Evolutionary conservation across 768 basidiomycete species (phyloP).

Genomic region (Pleurotus eryngii): DNA sequence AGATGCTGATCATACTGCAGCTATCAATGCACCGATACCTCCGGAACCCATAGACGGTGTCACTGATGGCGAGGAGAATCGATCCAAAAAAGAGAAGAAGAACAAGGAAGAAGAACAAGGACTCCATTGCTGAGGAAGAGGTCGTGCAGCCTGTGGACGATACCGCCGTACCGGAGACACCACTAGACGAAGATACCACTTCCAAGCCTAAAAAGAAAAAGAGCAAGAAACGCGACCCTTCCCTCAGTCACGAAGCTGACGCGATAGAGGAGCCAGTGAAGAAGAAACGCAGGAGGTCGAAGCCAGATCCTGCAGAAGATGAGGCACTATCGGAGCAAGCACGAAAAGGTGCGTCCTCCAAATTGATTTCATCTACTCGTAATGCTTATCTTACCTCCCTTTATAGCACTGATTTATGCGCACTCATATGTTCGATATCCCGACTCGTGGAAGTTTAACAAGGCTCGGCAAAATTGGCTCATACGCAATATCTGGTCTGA

Average conservation of each 20-base stretch:
- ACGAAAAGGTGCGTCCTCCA: constrained; percentile 33
- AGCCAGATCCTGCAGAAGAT: constrained; percentile 41
- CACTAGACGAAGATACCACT: background rate
- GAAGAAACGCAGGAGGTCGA: constrained; percentile 34
- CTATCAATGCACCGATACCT: too few species aligned
- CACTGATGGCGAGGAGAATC: background rate
- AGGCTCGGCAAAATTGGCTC: constrained; percentile 73
- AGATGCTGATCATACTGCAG: background rate
- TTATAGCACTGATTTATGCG: constrained; percentile 47
- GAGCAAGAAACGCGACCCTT: constrained; percentile 19
- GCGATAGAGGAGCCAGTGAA: background rate
- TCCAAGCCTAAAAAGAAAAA: constrained; percentile 9
- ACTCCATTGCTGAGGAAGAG: background rate
- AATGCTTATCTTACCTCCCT: background rate
- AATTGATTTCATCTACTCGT: background rate
- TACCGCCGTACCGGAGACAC: background rate
- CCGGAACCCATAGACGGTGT: background rate
- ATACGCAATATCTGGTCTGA: constrained; percentile 62
- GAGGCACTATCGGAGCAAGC: constrained; percentile 32
- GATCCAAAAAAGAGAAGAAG: background rate
- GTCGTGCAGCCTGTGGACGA: background rate
- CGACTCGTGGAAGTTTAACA: constrained; percentile 68
- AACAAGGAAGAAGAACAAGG: constrained; percentile 10
- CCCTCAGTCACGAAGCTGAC: constrained; percentile 8
- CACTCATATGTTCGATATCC: constrained; percentile 48